Base-by-base conservation (phyloP, 345 rosid species). In the Erysimum cheiranthoides region DNA sequence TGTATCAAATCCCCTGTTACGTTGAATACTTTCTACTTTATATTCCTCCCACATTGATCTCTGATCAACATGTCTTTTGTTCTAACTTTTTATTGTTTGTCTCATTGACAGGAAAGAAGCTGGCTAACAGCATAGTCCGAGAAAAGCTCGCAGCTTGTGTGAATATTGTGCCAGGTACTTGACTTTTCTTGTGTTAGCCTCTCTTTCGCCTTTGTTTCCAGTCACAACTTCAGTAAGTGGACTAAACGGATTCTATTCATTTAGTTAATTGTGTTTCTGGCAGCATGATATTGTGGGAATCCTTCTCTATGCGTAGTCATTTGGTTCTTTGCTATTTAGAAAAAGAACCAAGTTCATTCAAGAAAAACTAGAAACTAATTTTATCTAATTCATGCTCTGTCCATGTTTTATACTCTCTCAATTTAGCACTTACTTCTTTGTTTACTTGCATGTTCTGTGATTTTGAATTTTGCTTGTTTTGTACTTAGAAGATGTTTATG, bases 81-180 rank as follows among this genome's bases (percentile, higher is more conserved):
- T 39, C 25, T 56, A 30, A 38, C 4, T 40, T 18, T 47, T 49
- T 7, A 1, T 2, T 4, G 8, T 39, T 21, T 51, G 56, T 45
- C 1, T 35, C 52, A 16, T 10, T 63, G 61, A 61, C 89, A 92
- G 98, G 98, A 21, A 89, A 88, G 82, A 94, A 92, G 81, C 80
- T 94, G 81, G 98, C 98, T 69, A 84, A 81, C 45, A 90, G 98
- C 84, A 79, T 94, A 31, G 84, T 92, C 73, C 85, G 82, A 60
- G 96, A 85, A 78, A 94, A 86, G 73, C 94, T 94, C 58, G 98
- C 97, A 34, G 98, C 96, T 2, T 94, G 98, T 79, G 95, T 90
- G 39, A 94, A 94, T 73, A 82, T 89, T 68, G 89, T 94, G 3
- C 97, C 98, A 64, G 97, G 98, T 76, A 83, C 35, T 71, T 62